A percentile compares a stretch with the other conserved stretches of the same genome.
Evolutionary conservation across 768 basidiomycete species (phyloP).

Genomic region (Agaricus sinodeliciosus): DNA sequence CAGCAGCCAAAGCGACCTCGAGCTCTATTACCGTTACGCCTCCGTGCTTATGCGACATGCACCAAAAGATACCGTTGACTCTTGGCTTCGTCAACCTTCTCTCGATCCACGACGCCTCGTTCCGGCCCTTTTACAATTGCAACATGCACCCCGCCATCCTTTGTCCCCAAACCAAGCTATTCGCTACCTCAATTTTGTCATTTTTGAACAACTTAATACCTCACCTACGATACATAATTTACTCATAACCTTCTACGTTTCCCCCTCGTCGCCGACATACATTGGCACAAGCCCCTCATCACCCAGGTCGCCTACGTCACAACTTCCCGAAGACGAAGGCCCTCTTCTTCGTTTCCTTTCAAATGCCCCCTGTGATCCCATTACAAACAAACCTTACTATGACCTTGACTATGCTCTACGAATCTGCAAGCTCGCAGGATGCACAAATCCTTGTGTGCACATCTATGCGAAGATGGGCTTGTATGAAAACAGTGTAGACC

Average conservation of each 20-base stretch:
- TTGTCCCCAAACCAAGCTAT: slow-evolving; percentile 80
- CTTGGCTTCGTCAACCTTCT: slow-evolving; percentile 79
- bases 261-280: slow-evolving; percentile 60
- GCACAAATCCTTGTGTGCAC: slow-evolving; percentile 87
- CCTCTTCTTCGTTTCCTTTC: slow-evolving; percentile 79
- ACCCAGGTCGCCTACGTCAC: slow-evolving; percentile 36
- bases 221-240: slow-evolving; percentile 92
- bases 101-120: slow-evolving; percentile 82
- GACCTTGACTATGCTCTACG: slow-evolving; percentile 96
- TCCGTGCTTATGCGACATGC: slow-evolving; percentile 80
- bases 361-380: slow-evolving; percentile 72
- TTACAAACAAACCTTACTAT: slow-evolving; percentile 85
- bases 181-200: slow-evolving; percentile 78
- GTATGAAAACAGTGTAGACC: slow-evolving; percentile 93
- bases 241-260: slow-evolving; percentile 81
- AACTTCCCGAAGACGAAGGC: slow-evolving; percentile 54
- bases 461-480: slow-evolving; percentile 98
- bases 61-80: slow-evolving; percentile 87
- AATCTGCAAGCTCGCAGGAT: slow-evolving; percentile 75
- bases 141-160: slow-evolving; percentile 67
- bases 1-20: slow-evolving; percentile 82
- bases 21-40: slow-evolving; percentile 90
- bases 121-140: slow-evolving; percentile 80
- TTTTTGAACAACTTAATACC: slow-evolving; percentile 75
- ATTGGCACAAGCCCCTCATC: slow-evolving; percentile 42